Evolutionary conservation across 2,329 filamentous ascomycete species (phyloP), one percentile per base, ranked within the genome.

Genomic region (Alternaria brassicicola): DNA sequence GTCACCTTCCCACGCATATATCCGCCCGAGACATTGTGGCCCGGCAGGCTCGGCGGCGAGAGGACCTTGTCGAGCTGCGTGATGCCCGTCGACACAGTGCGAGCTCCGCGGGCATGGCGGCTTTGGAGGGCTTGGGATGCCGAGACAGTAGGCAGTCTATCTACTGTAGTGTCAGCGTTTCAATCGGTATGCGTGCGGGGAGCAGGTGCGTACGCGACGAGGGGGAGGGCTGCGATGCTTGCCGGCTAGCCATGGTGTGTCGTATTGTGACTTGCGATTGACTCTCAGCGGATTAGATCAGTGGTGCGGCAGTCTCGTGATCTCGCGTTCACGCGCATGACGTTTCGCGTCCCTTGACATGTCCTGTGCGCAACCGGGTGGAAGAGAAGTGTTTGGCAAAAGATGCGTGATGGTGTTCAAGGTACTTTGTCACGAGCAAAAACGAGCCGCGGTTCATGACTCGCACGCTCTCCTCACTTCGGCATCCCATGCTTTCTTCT

Each of bases 1-100:
- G 90, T 91, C 39, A 97, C 83, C 74, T 92, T 90, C 13, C 93
- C 92, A 55, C 88, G 86, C 59, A 84, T 84, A 46, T 96, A 81
- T 4, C 92, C 93, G 52, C 70, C 68, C 38, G 63, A 45, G 31
- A 64, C 56, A 52, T 61, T 41, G 26, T 69, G 68, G 58, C 70
- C 67, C 21, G 68, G 67, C 17, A 56, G 59, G 54, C 65, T 62
- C 56, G 63, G 64, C 54, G 70, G 64, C 41, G 67, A 62, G 15
- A 82, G 75, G 7, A 79, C 64, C 25, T 64, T 74, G 70, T 87
- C 81, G 38, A 86, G 79, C 52, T 77, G 78, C 38, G 69, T 33
- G 13, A 86, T 71, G 19, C 83, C 83, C 9, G 82, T 85, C 3
- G 76, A 73, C 13, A 82, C 71, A n/a, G 73, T 69, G 52, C 81